Conservation (phyloP, 2,329 filamentous ascomycete species). For the Phaeophleospora eucalypticola region DNA sequence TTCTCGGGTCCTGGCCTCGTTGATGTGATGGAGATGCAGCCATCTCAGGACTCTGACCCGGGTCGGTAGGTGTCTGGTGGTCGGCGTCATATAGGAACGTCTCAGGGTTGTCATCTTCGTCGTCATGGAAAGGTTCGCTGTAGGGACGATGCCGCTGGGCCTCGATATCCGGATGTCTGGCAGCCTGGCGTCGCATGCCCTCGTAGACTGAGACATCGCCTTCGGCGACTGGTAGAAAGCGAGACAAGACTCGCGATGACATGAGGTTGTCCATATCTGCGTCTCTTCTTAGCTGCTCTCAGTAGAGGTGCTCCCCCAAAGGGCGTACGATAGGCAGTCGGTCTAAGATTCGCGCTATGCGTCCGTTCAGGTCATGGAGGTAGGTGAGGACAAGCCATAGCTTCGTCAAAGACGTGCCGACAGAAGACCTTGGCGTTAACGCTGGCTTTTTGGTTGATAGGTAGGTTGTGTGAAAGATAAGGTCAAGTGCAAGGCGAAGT, state of each 20-base stretch:
- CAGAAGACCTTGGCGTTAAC: no score
- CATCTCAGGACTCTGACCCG: conserved; percentile 41
- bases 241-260: conserved; percentile 52
- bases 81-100: conserved; percentile 51
- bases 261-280: conserved; percentile 35
- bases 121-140: conserved; percentile 50
- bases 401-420: no score
- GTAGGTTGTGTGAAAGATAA: neutral
- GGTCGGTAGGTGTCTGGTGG: conserved; percentile 33
- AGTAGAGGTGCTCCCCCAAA: no score
- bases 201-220: conserved; percentile 37
- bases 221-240: conserved; percentile 42
- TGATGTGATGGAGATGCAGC: conserved; percentile 31
- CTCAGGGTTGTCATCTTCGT: conserved; percentile 56
- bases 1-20: conserved; percentile 36
- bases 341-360: no score
- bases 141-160: conserved; percentile 42
- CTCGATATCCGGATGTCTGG: conserved; percentile 36
- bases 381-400: no score
- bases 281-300: no score
- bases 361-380: no score
- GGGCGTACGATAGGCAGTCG: no score
- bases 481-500: neutral
- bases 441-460: no score
- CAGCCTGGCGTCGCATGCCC: conserved; percentile 44